phyloP scores from a whole-genome alignment of 1,284 basidiomycete species.

The Malassezia furfur region DNA sequence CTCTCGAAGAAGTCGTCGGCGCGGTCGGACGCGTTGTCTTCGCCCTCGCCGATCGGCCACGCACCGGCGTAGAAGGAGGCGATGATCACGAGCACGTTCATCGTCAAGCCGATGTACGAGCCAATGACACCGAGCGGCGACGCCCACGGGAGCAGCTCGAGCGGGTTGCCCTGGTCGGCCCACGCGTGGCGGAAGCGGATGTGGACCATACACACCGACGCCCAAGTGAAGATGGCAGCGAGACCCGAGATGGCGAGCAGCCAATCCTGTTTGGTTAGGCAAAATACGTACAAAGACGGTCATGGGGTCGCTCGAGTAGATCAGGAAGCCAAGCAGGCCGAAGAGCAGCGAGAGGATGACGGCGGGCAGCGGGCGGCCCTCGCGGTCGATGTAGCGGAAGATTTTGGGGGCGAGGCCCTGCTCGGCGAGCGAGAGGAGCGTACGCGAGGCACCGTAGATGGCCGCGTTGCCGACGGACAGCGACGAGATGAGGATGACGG shows the following conservation, averaged over 20 bases:
- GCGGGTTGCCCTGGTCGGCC: constrained; percentile 51
- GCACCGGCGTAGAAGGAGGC: constrained; percentile 28
- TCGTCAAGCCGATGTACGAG: constrained; percentile 49
- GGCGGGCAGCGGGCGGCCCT: constrained; percentile 52
- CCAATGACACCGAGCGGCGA: constrained; percentile 52
- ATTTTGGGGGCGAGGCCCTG: constrained; percentile 50
- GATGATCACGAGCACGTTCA: constrained; percentile 32
- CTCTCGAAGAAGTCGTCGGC: constrained; percentile 51
- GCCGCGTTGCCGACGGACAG: constrained; percentile 49
- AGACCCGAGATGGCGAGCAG: constrained; percentile 53
- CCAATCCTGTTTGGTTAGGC: constrained; percentile 46
- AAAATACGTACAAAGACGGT: constrained; percentile 50
- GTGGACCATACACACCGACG: constrained; percentile 33
- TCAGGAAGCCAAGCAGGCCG: constrained; percentile 40
- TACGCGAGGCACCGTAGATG: constrained; percentile 49
- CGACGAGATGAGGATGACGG: constrained; percentile 50
- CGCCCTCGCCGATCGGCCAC: constrained; percentile 40
- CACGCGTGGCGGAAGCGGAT: constrained; percentile 50
- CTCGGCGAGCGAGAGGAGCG: constrained; percentile 44
- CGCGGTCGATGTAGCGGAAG: constrained; percentile 52
- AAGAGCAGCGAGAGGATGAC: constrained; percentile 41
- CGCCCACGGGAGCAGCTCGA: constrained; percentile 52
- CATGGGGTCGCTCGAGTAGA: constrained; percentile 37
- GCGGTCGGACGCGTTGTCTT: constrained; percentile 27
- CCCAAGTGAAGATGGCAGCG: constrained; percentile 53